A percentile compares a stretch with the other conserved stretches of the same genome.
phyloP scores from a whole-genome alignment of 108 stramenopile genomes.

The Nitzschia putrida region DNA sequence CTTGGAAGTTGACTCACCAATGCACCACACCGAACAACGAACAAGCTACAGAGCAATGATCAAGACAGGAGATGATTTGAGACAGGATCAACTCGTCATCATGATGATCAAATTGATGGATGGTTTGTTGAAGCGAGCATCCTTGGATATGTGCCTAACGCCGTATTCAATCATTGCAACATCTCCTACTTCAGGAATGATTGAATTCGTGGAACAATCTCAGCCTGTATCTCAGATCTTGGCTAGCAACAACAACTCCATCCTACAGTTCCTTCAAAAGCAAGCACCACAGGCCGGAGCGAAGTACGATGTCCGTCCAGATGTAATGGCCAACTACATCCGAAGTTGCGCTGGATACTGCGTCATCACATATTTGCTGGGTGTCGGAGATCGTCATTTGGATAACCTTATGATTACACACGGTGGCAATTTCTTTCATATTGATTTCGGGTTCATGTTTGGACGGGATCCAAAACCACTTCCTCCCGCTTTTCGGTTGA shows the following conservation, averaged over 20 bases:
- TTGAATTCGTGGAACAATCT: constrained; percentile 95
- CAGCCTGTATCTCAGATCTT: constrained; percentile 90
- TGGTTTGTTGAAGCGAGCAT: constrained; percentile 90
- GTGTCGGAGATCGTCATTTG: constrained; percentile 85
- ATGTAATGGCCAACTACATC: constrained; percentile 90
- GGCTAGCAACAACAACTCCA: constrained; percentile 79
- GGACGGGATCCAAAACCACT: constrained; percentile 94
- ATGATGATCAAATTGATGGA: constrained; percentile 99
- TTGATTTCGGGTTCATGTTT: constrained; percentile 86
- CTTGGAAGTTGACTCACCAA: background rate
- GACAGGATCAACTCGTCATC: constrained; percentile 98
- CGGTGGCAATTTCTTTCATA: constrained; percentile 82
- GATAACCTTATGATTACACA: constrained; percentile 83
- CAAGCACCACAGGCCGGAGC: constrained; percentile 67
- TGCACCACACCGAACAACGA: background rate
- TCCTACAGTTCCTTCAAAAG: constrained; percentile 70
- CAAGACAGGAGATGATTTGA: constrained; percentile 98
- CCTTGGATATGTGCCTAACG: constrained; percentile 88
- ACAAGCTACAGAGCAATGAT: constrained; percentile 88
- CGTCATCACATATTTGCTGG: constrained; percentile 96
- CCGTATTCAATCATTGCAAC: constrained; percentile 89
- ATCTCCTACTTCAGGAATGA: constrained; percentile 86
- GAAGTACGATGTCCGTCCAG: constrained; percentile 72
- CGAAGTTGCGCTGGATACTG: constrained; percentile 98
- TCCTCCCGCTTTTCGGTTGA: constrained; percentile 92